A percentile compares a stretch with the other conserved stretches of the same genome.
These are phyloP conservation scores for Escallonia rubra DNA, from an alignment of 129 eudicot species.

Conservation along the genomic window DNA sequence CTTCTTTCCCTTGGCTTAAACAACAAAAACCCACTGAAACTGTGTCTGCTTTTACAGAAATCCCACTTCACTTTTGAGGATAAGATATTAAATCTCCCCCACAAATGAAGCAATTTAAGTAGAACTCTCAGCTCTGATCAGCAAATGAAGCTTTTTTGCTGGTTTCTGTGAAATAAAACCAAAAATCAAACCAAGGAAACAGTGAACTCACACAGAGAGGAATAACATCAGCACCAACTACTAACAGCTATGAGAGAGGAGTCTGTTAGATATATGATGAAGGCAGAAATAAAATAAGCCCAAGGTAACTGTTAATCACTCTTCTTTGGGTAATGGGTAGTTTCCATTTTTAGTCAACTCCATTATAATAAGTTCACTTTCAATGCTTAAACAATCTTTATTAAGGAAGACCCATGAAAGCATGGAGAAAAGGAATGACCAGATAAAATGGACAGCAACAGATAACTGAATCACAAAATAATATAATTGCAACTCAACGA, in stretches of 20 bases:
- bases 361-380: constrained; percentile 15
- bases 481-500: not conserved
- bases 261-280: not conserved
- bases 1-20: constrained; percentile 2
- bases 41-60: constrained; percentile 23
- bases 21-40: constrained; percentile 25
- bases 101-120: not conserved
- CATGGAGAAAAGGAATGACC: not conserved
- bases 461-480: not conserved
- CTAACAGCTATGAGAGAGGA: not conserved
- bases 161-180: too few species aligned
- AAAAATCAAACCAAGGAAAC: constrained; percentile 16
- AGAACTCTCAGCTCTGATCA: too few species aligned
- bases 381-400: not conserved
- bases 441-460: constrained; percentile 8
- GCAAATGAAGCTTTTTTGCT: too few species aligned
- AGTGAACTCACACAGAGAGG: constrained; percentile 12
- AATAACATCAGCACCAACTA: constrained; percentile 18
- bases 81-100: constrained; percentile 12
- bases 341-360: constrained; percentile 41
- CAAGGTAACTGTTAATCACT: not conserved
- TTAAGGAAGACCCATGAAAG: not conserved
- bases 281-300: too few species aligned
- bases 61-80: constrained; percentile 36
- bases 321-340: constrained; percentile 21